Conservation (phyloP, 768 basidiomycete species). For the Wakefieldia striispora region DNA sequence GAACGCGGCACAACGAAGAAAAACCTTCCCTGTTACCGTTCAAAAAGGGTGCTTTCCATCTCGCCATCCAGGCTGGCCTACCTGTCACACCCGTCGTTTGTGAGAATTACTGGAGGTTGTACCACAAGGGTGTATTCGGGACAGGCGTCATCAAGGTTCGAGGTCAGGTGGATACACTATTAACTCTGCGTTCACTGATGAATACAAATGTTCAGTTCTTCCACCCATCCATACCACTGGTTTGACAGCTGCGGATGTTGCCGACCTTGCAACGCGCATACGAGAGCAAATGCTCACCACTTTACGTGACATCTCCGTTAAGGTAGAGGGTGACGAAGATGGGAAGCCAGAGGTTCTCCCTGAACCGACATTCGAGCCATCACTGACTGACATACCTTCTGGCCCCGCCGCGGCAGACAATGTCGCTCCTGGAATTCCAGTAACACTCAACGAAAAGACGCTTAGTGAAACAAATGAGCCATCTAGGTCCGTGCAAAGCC, state of each 20-base stretch:
- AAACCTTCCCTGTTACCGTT: slow-evolving; percentile 74
- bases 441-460: slow-evolving; percentile 24
- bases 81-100: slow-evolving; percentile 90
- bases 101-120: slow-evolving; percentile 91
- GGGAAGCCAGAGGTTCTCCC: slow-evolving; percentile 10
- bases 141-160: slow-evolving; percentile 75
- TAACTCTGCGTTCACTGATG: background rate
- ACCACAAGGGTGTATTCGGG: slow-evolving; percentile 74
- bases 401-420: slow-evolving; percentile 20
- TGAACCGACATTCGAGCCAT: slow-evolving; percentile 24
- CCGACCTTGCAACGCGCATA: slow-evolving; percentile 61
- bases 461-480: slow-evolving; percentile 27
- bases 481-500: slow-evolving; percentile 31
- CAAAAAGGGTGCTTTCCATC: slow-evolving; percentile 98
- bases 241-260: slow-evolving; percentile 67
- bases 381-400: slow-evolving; percentile 5
- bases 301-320: slow-evolving; percentile 73
- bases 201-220: slow-evolving; percentile 57
- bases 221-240: slow-evolving; percentile 80
- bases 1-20: slow-evolving; percentile 76
- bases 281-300: slow-evolving; percentile 77
- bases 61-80: slow-evolving; percentile 86
- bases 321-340: slow-evolving; percentile 34
- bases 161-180: slow-evolving; percentile 41
- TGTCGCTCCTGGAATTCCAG: slow-evolving; percentile 30